phyloP scores from a whole-genome alignment of 2,329 filamentous ascomycete genomes.

The Calycina herbarum region DNA sequence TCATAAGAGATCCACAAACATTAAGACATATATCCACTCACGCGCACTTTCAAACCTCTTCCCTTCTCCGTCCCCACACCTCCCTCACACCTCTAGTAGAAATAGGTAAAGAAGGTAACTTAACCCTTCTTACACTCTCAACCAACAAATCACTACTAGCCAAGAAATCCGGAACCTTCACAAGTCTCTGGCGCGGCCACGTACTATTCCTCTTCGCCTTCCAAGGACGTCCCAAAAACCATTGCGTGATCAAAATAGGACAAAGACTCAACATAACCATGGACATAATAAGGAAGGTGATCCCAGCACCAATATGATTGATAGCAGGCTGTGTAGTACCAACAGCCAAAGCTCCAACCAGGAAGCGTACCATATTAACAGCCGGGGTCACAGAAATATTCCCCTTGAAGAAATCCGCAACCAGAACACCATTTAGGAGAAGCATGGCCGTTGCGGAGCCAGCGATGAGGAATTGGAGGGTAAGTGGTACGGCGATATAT shows the following conservation, averaged over 20 bases:
- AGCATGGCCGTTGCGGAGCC: conserved; percentile 34
- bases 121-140: neutral
- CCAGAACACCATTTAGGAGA: conserved; percentile 18
- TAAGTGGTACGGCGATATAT: conserved; percentile 17
- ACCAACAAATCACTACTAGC: neutral
- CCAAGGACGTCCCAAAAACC: conserved; percentile 18
- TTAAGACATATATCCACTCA: neutral
- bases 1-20: neutral
- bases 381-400: conserved; percentile 33
- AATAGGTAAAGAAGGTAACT: neutral
- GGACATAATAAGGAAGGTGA: conserved; percentile 19
- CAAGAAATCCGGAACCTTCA: conserved; percentile 5
- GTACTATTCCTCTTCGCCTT: conserved; percentile 11
- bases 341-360: conserved; percentile 32
- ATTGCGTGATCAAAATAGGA: conserved; percentile 17
- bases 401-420: conserved; percentile 23
- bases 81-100: neutral
- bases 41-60: neutral
- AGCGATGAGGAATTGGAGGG: conserved; percentile 26
- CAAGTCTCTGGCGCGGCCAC: conserved; percentile 14
- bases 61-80: neutral
- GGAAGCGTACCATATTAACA: conserved; percentile 37
- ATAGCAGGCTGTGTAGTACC: conserved; percentile 24
- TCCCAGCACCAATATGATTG: conserved; percentile 18
- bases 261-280: conserved; percentile 11